Evolutionary conservation across 345 rosid species (phyloP), one percentile per base, ranked within the genome.

Genomic region (Bruguiera parviflora): DNA sequence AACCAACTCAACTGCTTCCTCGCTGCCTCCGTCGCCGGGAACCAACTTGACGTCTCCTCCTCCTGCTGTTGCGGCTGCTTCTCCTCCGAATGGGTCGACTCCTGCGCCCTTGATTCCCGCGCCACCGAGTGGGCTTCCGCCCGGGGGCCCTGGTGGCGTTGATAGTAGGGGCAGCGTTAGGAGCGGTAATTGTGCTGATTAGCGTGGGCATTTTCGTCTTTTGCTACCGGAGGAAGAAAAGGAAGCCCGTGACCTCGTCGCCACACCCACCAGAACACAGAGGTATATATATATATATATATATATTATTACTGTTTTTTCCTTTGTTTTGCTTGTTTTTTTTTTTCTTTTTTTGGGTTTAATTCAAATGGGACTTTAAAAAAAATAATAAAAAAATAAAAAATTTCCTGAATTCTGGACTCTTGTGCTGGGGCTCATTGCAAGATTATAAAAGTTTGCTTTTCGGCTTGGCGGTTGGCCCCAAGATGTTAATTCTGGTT

Each of bases 151-250:
- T 80, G 32, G 65, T 67, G 3, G 76, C 53, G 4, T 31, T 71
- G 16, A 73, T 80, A 8, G 72, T 71, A 2, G 84, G 81, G 24
- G 49, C 65, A 33, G 74, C 61, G 20, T 9, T 80, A 16, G 84
- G 84, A 51, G 84, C 66, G 10, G 29, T 53, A 21, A 55, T 72
- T 22, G 74, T 80, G 69, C 60, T 77, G 61, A 67, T 59, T 43
- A 71, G 43, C 2, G 69, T 74, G 21, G 71, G 68, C 32, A n/a
- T 73, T 57, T 80, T 73, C 53, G 33, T 73, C 21, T 0, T 49
- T n/a, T 71, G 64, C 0, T 61, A 65, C 21, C 64, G 53, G 66
- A 67, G 69, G 56, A 77, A 73, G 68, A 80, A 71, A 69, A 73
- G 71, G 31, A 77, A 64, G 49, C 63, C 60, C 11, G 76, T 66